Evolutionary conservation across 805 yeast species (phyloP), one percentile per base, ranked within the genome.

Genomic region (Candida krabiensis): DNA sequence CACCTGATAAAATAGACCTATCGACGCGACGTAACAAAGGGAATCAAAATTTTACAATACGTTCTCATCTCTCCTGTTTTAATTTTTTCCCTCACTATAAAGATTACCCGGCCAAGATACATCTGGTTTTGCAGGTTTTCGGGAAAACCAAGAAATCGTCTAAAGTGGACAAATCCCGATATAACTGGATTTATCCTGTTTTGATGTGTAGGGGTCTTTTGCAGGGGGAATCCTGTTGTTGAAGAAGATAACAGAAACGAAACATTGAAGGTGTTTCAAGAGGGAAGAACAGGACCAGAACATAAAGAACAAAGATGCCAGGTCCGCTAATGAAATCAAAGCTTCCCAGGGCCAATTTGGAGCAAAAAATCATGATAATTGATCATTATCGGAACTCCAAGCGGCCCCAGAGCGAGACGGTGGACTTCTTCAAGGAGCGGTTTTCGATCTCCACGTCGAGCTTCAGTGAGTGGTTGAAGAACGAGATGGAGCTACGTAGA

Each of bases 381-480:
- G 79, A 78, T 54, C 70, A 65, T 53, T 72, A 61, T 44, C 80
- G 74, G 50, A 54, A 57, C 24, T 60, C 71, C 3, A 68, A 68
- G 29, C 58, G 74, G 33, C 77, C 83, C 11, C 83, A 79, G 56
- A 73, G 72, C 61, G 79, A 73, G 44, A 73, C 79, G 0, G 84
- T 79, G 15, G 77, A 77, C 30, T 58, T 66, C 32, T 78, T 71
- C 57, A 70, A 69, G 44, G 64, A 71, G 37, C 66, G 65, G 43
- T 68, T 73, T 34, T 67, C 81, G 12, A 77, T 79, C 9, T 73
- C 80, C n/a, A 76, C 83, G 1, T 75, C 80, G 18, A 70, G 79
- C 12, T 71, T 79, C 46, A 70, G 78, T 49, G 83, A 78, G 50
- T 79, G 85, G 85, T 52, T 79, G 28, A 77, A 76, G 54, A 63